Percentiles rank a stretch among this genome's conserved stretches.
phyloP scores from a whole-genome alignment of 495 filamentous ascomycete species.

The Ramalina intermedia region DNA sequence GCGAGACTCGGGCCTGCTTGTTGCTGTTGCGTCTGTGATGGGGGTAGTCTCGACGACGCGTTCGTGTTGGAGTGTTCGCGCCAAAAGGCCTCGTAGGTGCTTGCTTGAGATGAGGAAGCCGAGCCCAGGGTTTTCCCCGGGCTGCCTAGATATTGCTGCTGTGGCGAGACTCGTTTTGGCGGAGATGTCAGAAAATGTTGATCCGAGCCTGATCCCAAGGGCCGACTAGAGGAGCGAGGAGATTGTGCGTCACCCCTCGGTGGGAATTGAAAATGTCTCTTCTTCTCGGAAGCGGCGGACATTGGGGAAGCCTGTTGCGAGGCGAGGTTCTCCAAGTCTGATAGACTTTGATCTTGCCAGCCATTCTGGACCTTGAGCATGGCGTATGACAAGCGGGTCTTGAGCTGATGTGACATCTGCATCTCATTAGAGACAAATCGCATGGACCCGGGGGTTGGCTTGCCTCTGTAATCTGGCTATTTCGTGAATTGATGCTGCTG shows the following conservation, averaged over 20 bases:
- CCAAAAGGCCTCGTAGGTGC: conserved; percentile 32
- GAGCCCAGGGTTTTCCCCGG: too few species aligned
- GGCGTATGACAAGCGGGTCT: conserved; percentile 70
- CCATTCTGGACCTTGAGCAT: conserved; percentile 83
- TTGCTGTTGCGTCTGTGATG: conserved; percentile 4
- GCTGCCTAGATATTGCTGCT: too few species aligned
- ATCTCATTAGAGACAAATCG: conserved; percentile 11
- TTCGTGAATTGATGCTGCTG: conserved; percentile 44
- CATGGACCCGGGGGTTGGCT: conserved; percentile 10
- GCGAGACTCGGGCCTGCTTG: conserved; percentile 25
- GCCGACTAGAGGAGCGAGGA: background rate
- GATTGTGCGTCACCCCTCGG: background rate
- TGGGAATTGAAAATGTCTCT: conserved; percentile 7
- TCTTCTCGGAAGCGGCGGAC: conserved; percentile 29
- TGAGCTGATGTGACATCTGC: conserved; percentile 63
- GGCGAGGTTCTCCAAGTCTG: conserved; percentile 54
- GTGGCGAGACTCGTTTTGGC: too few species aligned
- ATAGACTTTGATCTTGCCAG: conserved; percentile 55
- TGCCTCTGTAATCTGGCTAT: conserved; percentile 65
- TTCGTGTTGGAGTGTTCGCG: conserved; percentile 20
- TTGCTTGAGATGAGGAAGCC: conserved; percentile 16
- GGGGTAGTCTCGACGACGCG: conserved; percentile 8
- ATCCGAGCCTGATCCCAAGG: too few species aligned
- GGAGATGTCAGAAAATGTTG: too few species aligned
- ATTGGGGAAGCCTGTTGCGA: conserved; percentile 45